phyloP scores from a whole-genome alignment of 768 basidiomycete genomes.

The Boletus sp. region DNA sequence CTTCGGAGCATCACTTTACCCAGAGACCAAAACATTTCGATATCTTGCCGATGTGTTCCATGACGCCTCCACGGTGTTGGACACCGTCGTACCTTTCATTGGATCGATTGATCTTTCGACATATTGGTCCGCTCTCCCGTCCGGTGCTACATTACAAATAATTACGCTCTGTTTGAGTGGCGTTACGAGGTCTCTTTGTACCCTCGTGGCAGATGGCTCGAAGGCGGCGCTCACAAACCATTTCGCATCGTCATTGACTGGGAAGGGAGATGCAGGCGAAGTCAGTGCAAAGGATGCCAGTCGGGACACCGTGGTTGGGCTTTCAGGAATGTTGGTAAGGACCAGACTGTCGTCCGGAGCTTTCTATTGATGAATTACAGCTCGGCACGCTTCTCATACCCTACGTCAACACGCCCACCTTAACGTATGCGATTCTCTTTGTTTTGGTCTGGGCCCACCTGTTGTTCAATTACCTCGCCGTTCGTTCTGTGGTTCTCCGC shows the following conservation, averaged over 20 bases:
- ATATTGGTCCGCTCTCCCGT: constrained; percentile 34
- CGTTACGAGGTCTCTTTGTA: constrained; percentile 55
- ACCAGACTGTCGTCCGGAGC: not conserved
- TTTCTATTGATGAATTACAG: constrained; percentile 32
- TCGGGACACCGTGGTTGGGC: constrained; percentile 67
- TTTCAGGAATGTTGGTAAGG: constrained; percentile 65
- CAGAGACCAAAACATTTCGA: constrained; percentile 71
- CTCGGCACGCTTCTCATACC: constrained; percentile 60
- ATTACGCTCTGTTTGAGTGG: constrained; percentile 57
- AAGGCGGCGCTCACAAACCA: constrained; percentile 69
- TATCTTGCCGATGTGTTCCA: constrained; percentile 67
- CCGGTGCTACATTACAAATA: constrained; percentile 39
- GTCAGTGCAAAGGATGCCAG: constrained; percentile 72
- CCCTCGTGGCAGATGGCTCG: constrained; percentile 65
- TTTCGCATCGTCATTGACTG: constrained; percentile 51
- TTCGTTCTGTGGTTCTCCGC: constrained; percentile 55
- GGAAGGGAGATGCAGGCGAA: constrained; percentile 65
- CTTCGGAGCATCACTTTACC: constrained; percentile 61
- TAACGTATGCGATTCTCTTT: constrained; percentile 53
- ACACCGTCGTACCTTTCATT: constrained; percentile 58
- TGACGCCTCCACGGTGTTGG: constrained; percentile 57
- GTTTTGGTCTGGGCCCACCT: constrained; percentile 55
- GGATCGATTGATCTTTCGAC: constrained; percentile 30
- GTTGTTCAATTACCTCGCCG: constrained; percentile 56
- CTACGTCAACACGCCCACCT: constrained; percentile 44